phyloP scores from a whole-genome alignment of 139 green algal genomes.

The Micractinium conductrix region DNA sequence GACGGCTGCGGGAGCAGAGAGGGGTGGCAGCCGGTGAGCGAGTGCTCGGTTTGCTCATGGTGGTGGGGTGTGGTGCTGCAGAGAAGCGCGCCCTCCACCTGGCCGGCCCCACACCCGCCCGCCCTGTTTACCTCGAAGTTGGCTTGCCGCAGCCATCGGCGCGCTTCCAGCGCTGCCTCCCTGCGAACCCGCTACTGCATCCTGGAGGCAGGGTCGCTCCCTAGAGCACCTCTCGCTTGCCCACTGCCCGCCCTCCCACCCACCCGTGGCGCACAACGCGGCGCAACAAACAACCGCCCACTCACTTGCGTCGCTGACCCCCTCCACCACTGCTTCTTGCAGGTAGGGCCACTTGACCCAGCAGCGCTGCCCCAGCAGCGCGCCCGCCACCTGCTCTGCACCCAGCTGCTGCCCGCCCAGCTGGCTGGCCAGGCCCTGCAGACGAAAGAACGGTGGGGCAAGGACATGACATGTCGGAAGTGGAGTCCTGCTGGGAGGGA shows the following conservation, averaged over 20 bases:
- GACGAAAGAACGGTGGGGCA: too few species aligned
- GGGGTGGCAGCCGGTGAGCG: too few species aligned
- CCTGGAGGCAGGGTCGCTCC: neutral
- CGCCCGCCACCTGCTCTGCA: conserved; percentile 44
- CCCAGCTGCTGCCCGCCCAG: conserved; percentile 17
- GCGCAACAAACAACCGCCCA: too few species aligned
- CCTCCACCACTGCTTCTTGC: conserved; percentile 69
- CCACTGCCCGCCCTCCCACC: too few species aligned
- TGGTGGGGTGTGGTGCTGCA: too few species aligned
- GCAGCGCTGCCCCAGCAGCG: conserved; percentile 71
- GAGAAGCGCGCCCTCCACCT: too few species aligned
- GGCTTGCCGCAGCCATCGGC: neutral
- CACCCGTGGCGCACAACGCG: too few species aligned
- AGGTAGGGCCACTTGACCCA: conserved; percentile 94
- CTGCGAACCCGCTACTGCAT: neutral
- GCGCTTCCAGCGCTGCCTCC: neutral
- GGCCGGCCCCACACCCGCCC: too few species aligned
- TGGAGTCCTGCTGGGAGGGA: too few species aligned
- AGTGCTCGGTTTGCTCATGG: too few species aligned
- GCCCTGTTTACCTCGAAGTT: too few species aligned
- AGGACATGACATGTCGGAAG: too few species aligned
- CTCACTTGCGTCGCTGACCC: conserved; percentile 48
- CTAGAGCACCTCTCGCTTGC: neutral
- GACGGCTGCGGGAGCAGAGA: neutral
- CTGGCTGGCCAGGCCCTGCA: conserved; percentile 11